phyloP scores from a whole-genome alignment of 116 monocot genomes.

The Posidonia oceanica region DNA sequence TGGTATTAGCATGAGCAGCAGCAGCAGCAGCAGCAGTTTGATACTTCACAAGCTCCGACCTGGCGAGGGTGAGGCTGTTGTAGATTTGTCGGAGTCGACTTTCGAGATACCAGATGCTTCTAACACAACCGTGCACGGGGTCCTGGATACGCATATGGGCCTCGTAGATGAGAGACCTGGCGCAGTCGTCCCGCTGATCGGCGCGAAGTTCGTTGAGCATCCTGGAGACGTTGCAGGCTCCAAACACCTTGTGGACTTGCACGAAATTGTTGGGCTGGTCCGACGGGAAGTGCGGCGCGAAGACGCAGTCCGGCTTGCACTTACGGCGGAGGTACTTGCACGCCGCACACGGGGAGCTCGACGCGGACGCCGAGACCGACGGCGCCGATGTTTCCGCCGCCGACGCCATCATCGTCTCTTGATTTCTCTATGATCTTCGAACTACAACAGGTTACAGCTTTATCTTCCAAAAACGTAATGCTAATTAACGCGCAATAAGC shows the following conservation, averaged over 20 bases:
- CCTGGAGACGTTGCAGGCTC: slow-evolving; percentile 50
- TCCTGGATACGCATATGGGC: slow-evolving; percentile 37
- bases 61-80: slow-evolving; percentile 11
- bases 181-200: slow-evolving; percentile 35
- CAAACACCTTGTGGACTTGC: slow-evolving; percentile 42
- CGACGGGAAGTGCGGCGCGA: slow-evolving; percentile 76
- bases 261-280: slow-evolving; percentile 53
- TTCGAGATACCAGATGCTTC: slow-evolving; percentile 28
- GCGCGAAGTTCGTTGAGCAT: slow-evolving; percentile 34
- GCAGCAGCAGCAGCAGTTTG: slow-evolving; percentile 2
- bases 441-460: too few relatives aligned
- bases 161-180: slow-evolving; percentile 40
- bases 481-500: too few relatives aligned
- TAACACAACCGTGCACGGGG: slow-evolving; percentile 42
- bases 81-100: slow-evolving; percentile 23
- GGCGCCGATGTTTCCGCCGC: neutral
- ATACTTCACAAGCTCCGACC: slow-evolving; percentile 28
- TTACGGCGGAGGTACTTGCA: slow-evolving; percentile 70
- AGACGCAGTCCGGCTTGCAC: slow-evolving; percentile 50
- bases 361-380: neutral
- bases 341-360: slow-evolving; percentile 9
- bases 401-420: too few relatives aligned
- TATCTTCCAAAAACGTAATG: too few relatives aligned
- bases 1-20: neutral
- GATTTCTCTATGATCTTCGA: too few relatives aligned